A percentile compares a stretch with the other conserved stretches of the same genome.
Conservation (phyloP, 495 filamentous ascomycete genomes). For the Lindgomyces ingoldianus region DNA sequence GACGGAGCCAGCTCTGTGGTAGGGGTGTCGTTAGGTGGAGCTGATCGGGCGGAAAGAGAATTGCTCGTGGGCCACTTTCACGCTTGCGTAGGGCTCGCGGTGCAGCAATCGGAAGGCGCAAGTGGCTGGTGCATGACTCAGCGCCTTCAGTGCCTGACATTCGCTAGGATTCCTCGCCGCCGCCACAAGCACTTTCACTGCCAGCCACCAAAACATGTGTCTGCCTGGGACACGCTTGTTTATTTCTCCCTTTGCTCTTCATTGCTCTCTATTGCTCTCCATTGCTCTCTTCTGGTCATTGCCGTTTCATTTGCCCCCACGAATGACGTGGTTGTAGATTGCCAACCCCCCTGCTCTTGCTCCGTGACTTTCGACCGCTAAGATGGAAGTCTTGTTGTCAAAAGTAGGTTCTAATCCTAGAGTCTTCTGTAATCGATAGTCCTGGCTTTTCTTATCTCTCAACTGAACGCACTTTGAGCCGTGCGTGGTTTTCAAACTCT, state of each 20-base stretch:
- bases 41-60: background rate
- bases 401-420: conserved; percentile 57
- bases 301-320: background rate
- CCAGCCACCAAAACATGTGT: background rate
- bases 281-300: too few relatives aligned
- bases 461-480: too few relatives aligned
- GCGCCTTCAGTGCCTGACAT: conserved; percentile 11
- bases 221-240: background rate
- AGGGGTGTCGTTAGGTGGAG: background rate
- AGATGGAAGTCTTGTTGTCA: conserved; percentile 76
- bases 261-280: background rate
- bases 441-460: background rate
- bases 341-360: too few relatives aligned
- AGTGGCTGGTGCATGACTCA: conserved; percentile 27
- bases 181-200: conserved; percentile 4
- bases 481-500: background rate
- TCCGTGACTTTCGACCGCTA: too few relatives aligned
- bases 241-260: background rate
- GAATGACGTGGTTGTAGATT: background rate
- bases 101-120: conserved; percentile 3
- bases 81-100: background rate
- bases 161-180: conserved; percentile 10
- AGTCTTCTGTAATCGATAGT: too few relatives aligned
- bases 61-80: background rate
- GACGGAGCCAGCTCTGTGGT: background rate